Percentiles rank a stretch among this genome's conserved stretches.
phyloP scores from a whole-genome alignment of 2,329 filamentous ascomycete species.

The Didymella glomerata region DNA sequence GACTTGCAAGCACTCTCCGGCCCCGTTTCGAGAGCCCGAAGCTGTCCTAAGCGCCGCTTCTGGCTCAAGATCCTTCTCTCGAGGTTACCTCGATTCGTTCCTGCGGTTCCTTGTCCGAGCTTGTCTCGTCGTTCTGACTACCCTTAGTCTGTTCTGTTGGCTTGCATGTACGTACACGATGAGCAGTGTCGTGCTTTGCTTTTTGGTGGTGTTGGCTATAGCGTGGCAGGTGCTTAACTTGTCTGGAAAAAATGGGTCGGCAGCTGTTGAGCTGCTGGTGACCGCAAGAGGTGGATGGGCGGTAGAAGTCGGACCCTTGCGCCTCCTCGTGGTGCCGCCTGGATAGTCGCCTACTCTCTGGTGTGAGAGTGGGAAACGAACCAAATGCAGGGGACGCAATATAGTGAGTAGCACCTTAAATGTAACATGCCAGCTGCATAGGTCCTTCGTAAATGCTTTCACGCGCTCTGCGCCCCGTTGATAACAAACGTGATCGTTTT shows the following conservation, averaged over 20 bases:
- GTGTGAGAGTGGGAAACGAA: conserved; percentile 34
- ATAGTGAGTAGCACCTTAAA: not conserved
- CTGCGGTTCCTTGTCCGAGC: conserved; percentile 1
- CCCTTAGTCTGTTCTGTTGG: conserved; percentile 8
- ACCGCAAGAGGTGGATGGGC: conserved; percentile 46
- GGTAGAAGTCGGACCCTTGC: conserved; percentile 50
- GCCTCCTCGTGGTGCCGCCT: conserved; percentile 50
- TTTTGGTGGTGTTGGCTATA: conserved; percentile 9
- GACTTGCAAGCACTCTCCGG: conserved; percentile 32
- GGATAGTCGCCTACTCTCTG: conserved; percentile 37
- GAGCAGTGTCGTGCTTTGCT: conserved; percentile 1
- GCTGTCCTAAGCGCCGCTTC: conserved; percentile 21
- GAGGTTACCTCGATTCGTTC: conserved; percentile 12
- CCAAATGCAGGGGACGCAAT: conserved; percentile 47
- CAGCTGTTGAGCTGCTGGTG: conserved; percentile 24
- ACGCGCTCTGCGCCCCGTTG: not conserved
- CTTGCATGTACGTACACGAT: not conserved
- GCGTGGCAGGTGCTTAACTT: conserved; percentile 27
- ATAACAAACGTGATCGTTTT: not conserved
- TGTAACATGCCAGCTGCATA: not conserved
- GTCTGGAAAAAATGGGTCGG: conserved; percentile 37
- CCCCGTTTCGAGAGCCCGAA: conserved; percentile 9
- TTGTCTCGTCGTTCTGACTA: conserved; percentile 11
- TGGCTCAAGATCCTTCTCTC: conserved; percentile 9
- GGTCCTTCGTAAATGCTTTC: not conserved